Evolutionary conservation across 1,139 yeast genomes (phyloP).

Genomic region (Lodderomyces oxycetoniae): DNA sequence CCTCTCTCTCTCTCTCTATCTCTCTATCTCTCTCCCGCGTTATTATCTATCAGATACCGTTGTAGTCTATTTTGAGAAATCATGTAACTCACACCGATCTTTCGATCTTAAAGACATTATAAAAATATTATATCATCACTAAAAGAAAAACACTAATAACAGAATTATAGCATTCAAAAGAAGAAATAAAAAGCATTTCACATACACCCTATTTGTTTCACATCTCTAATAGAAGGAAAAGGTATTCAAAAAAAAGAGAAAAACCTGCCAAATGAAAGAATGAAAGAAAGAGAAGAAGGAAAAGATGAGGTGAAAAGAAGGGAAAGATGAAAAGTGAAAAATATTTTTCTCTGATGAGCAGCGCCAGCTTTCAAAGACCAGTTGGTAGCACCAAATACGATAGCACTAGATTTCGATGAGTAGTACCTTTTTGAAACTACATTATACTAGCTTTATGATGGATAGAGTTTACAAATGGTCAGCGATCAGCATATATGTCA

Average conservation of each 20-base stretch:
- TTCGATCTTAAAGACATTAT: constrained; percentile 44
- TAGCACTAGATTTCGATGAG: too few species aligned
- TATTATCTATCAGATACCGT: constrained; percentile 87
- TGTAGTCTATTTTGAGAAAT: constrained; percentile 93
- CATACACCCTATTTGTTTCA: constrained; percentile 1
- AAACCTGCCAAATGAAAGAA: not conserved
- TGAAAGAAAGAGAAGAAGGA: not conserved
- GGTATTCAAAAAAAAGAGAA: too few species aligned
- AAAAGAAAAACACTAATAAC: not conserved
- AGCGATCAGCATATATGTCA: constrained; percentile 21
- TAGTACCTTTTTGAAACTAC: too few species aligned
- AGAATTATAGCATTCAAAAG: not conserved
- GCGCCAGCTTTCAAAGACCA: too few species aligned
- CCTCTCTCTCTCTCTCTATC: too few species aligned
- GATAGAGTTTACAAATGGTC: constrained; percentile 3
- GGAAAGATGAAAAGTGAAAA: not conserved
- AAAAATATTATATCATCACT: constrained; percentile 2
- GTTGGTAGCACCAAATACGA: too few species aligned
- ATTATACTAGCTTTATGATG: too few species aligned
- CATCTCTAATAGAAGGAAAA: not conserved
- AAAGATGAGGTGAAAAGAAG: not conserved
- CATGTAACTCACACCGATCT: constrained; percentile 63
- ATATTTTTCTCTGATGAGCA: too few species aligned
- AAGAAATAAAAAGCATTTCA: not conserved
- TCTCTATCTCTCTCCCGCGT: not conserved